phyloP scores from a whole-genome alignment of 106 monocot species.

The Cymbidium sinense region DNA sequence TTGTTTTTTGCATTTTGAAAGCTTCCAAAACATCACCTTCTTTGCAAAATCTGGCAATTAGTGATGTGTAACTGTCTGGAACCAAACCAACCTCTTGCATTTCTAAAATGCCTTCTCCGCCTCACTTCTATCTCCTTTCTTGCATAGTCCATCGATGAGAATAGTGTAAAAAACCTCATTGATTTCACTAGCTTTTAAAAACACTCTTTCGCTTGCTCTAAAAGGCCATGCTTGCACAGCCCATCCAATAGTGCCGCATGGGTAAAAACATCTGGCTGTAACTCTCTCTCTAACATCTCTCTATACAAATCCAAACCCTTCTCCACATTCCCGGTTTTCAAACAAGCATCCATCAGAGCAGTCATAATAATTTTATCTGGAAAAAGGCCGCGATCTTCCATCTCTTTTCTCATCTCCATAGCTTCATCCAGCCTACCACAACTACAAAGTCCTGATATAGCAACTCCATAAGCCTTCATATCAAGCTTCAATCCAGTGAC shows the following conservation, averaged over 20 bases:
- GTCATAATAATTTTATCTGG: constrained; percentile 12
- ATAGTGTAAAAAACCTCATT: constrained; percentile 12
- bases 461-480: constrained; percentile 15
- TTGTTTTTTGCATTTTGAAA: constrained; percentile 8
- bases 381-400: constrained; percentile 14
- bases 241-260: constrained; percentile 13
- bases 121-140: constrained; percentile 13
- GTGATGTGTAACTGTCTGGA: constrained; percentile 16
- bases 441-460: constrained; percentile 15
- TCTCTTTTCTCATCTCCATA: constrained; percentile 15
- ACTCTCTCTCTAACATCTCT: constrained; percentile 11
- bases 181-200: constrained; percentile 4
- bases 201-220: constrained; percentile 14
- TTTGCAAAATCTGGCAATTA: constrained; percentile 20
- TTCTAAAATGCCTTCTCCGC: constrained; percentile 9
- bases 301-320: constrained; percentile 9
- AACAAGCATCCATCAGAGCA: constrained; percentile 15
- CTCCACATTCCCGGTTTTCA: constrained; percentile 6
- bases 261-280: constrained; percentile 4
- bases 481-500: constrained; percentile 9
- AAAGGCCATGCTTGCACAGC: constrained; percentile 18
- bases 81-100: constrained; percentile 10
- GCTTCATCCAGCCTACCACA: constrained; percentile 13
- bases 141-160: constrained; percentile 18
- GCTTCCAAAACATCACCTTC: constrained; percentile 16